Base-by-base conservation (phyloP, 441 rosid species). In the Erodium chrysanthum region DNA sequence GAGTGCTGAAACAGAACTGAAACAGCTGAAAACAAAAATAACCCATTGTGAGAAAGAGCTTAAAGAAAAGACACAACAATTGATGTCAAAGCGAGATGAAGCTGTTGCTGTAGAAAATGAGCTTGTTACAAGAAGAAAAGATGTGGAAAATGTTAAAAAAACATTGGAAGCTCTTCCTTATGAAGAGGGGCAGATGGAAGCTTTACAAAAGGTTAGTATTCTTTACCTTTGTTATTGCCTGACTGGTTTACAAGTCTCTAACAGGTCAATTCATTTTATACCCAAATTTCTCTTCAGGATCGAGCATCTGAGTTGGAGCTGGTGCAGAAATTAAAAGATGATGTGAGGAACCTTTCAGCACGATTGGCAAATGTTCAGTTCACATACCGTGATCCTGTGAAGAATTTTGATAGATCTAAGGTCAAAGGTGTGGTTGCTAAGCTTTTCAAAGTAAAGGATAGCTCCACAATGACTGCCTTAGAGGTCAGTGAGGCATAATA, bases 351-450 rank as follows among this genome's bases (percentile, higher is more conserved):
- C 77, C 90, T 85, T 76, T 84, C 88, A 59, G 87, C 90, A 40
- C 92, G 82, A 20, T 65, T 91, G 65, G 83, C 96, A 68, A 90
- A 88, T 85, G 88, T 86, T 81, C 88, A 94, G 78, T 91, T 94
- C 82, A 74, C 79, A 27, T 94, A 86, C 74, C 84, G 87, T 12
- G 99, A 94, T 83, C 99, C 97, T 62, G 81, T 74, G 65, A 94
- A 78, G 76, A 85, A 88, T 72, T 94, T 94, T 79, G 97, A 94
- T 66, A 80, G 94, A 75, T 83, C 92, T 63, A 94, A 84, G 82
- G 99, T 94, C 77, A 94, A 94, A 81, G 99, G 99, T 25, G 97
- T 90, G 75, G 91, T 94, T 42, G 96, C 99, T 74, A 90, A 81
- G 76, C 88, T 91, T 69, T 83, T 94, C 74, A 82, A 85, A 80